Percentiles rank a stretch among this genome's conserved stretches.
Conservation (phyloP, 257 asterid species). For the Paulownia fortunei region DNA sequence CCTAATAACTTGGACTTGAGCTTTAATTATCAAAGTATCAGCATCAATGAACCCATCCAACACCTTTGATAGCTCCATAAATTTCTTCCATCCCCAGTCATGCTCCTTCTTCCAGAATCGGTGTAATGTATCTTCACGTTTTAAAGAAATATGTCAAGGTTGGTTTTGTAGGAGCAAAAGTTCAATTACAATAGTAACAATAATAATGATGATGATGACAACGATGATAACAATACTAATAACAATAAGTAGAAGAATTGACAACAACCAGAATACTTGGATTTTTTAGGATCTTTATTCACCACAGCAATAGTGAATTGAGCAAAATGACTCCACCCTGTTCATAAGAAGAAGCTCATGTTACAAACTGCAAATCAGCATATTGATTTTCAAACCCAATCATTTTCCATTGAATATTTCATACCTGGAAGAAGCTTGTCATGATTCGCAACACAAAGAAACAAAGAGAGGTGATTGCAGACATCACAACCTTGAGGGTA, state of each 20-base stretch:
- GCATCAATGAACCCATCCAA: conserved; percentile 86
- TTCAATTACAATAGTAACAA: background rate
- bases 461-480: conserved; percentile 91
- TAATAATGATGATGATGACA: too few relatives aligned
- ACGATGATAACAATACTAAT: conserved; percentile 57
- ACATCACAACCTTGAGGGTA: conserved; percentile 98
- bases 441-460: conserved; percentile 96
- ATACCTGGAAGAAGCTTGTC: conserved; percentile 97
- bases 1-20: conserved; percentile 98
- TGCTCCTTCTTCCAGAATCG: conserved; percentile 97
- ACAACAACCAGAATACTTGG: conserved; percentile 84
- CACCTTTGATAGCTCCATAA: conserved; percentile 95
- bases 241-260: conserved; percentile 40
- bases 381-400: background rate
- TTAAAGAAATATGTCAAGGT: conserved; percentile 20
- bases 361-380: conserved; percentile 23
- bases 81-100: conserved; percentile 99
- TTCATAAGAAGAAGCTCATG: conserved; percentile 18
- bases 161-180: background rate
- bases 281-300: conserved; percentile 91
- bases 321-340: conserved; percentile 99
- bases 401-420: background rate
- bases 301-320: conserved; percentile 96
- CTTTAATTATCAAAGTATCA: conserved; percentile 85
- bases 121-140: conserved; percentile 79